A percentile compares a stretch with the other conserved stretches of the same genome.
phyloP scores from a whole-genome alignment of 495 filamentous ascomycete genomes.

The Tricharina praecox region DNA sequence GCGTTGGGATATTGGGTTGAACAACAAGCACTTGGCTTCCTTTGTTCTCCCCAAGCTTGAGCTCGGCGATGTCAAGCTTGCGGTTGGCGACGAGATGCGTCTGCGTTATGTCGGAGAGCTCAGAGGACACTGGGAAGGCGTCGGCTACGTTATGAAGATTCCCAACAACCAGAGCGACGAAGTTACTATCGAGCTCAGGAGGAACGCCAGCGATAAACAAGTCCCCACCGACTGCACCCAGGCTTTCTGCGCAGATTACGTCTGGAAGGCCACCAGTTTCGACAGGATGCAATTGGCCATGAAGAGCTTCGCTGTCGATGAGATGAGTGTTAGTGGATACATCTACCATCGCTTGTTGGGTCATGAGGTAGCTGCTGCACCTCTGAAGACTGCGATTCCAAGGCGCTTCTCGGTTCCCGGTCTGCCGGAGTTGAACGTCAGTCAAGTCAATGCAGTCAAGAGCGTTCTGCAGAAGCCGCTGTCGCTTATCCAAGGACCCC shows the following conservation, averaged over 20 bases:
- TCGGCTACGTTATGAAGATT: constrained; percentile 98
- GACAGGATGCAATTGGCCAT: constrained; percentile 98
- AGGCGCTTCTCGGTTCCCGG: constrained; percentile 95
- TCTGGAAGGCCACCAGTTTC: constrained; percentile 98
- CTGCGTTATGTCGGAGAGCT: constrained; percentile 91
- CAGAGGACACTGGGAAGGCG: constrained; percentile 88
- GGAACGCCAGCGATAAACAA: constrained; percentile 78
- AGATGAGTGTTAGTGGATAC: constrained; percentile 96
- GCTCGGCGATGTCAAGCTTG: constrained; percentile 92
- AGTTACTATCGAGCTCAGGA: constrained; percentile 84
- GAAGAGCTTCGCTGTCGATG: constrained; percentile 97
- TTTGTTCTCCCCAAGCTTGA: constrained; percentile 95
- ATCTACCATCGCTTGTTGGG: constrained; percentile 96
- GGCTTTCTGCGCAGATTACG: constrained; percentile 95
- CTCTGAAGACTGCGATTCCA: constrained; percentile 91
- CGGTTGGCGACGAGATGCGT: constrained; percentile 97
- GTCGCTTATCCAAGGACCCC: constrained; percentile 90
- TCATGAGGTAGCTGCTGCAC: constrained; percentile 86
- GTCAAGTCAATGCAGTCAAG: constrained; percentile 93
- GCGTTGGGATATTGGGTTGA: constrained; percentile 88
- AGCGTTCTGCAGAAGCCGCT: constrained; percentile 84
- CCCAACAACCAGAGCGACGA: constrained; percentile 99
- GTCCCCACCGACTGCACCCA: constrained; percentile 96
- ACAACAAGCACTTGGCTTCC: constrained; percentile 93
- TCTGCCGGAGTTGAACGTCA: constrained; percentile 84